These are phyloP conservation scores for Candida awuae DNA, from an alignment of 805 yeast genomes.

Conservation along the genomic window DNA sequence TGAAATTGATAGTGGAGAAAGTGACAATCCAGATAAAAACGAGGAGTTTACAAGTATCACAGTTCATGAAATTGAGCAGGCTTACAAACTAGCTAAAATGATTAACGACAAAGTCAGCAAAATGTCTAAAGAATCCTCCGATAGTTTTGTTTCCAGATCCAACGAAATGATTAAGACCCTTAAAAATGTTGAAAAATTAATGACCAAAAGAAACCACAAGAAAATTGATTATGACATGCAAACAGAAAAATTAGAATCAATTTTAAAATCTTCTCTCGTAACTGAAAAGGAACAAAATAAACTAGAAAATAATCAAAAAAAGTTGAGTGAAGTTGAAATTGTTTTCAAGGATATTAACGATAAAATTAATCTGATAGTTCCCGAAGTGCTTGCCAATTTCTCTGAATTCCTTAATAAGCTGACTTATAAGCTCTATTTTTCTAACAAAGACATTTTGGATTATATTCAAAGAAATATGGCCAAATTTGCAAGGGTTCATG, in stretches of 20 bases:
- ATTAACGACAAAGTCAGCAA: slow-evolving; percentile 20
- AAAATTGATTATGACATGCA: slow-evolving; percentile 35
- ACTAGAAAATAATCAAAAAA: slow-evolving; percentile 27
- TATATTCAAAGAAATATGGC: slow-evolving; percentile 26
- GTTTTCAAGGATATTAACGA: slow-evolving; percentile 32
- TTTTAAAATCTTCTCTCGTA: slow-evolving; percentile 20
- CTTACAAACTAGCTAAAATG: slow-evolving; percentile 20
- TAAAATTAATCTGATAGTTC: slow-evolving; percentile 35
- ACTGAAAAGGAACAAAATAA: slow-evolving; percentile 33
- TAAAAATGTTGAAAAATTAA: slow-evolving; percentile 31
- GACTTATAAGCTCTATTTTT: slow-evolving; percentile 31
- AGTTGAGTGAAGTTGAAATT: slow-evolving; percentile 26
- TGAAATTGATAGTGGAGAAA: background rate
- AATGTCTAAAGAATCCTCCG: slow-evolving; percentile 19
- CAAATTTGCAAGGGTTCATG: slow-evolving; percentile 27
- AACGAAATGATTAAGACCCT: slow-evolving; percentile 34
- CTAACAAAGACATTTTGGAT: slow-evolving; percentile 31
- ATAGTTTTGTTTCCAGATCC: slow-evolving; percentile 29
- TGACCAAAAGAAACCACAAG: slow-evolving; percentile 38
- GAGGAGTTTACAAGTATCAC: slow-evolving; percentile 26
- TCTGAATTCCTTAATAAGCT: slow-evolving; percentile 43
- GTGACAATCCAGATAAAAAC: slow-evolving; percentile 15
- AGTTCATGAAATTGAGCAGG: slow-evolving; percentile 25
- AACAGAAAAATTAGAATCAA: slow-evolving; percentile 32
- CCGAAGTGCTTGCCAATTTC: slow-evolving; percentile 37